These are phyloP conservation scores for Aspergillus calidoustus DNA, from an alignment of 2,329 filamentous ascomycete genomes.

Conservation along the genomic window DNA sequence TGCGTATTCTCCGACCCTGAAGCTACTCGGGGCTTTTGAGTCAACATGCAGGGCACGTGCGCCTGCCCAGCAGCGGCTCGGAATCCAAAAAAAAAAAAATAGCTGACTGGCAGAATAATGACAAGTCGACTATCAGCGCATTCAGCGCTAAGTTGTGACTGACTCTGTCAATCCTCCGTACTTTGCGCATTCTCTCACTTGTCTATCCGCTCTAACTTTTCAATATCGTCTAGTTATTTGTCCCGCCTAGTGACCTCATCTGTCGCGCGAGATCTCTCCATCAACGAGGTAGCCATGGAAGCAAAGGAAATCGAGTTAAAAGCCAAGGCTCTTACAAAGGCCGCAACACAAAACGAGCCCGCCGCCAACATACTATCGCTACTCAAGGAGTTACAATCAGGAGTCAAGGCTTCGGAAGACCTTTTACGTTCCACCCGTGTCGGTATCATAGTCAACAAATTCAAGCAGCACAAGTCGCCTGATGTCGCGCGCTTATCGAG, in stretches of 20 bases:
- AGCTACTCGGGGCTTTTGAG: not conserved
- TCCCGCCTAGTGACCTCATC: slow-evolving; percentile 1
- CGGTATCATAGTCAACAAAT: slow-evolving; percentile 85
- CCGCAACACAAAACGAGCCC: slow-evolving; percentile 74
- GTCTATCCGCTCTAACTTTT: slow-evolving; percentile 1
- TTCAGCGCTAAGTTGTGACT: not conserved
- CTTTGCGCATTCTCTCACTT: not conserved
- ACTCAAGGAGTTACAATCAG: slow-evolving; percentile 77
- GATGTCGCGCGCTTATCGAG: slow-evolving; percentile 74
- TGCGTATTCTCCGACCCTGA: not conserved
- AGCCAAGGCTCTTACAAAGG: slow-evolving; percentile 80
- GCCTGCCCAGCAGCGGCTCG: slow-evolving; percentile 5
- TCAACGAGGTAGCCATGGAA: slow-evolving; percentile 62
- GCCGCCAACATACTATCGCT: slow-evolving; percentile 72
- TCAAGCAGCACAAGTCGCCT: slow-evolving; percentile 76
- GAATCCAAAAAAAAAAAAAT: not conserved
- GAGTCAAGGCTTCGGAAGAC: slow-evolving; percentile 84
- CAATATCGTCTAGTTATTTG: slow-evolving; percentile 3
- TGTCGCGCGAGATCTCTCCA: slow-evolving; percentile 1
- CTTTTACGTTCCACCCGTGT: slow-evolving; percentile 89
- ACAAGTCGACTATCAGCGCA: not conserved
- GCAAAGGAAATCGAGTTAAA: slow-evolving; percentile 78
- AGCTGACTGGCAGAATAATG: not conserved
- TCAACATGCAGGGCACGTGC: slow-evolving; percentile 15
- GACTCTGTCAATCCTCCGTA: not conserved